phyloP scores from a whole-genome alignment of 345 rosid genomes.

The Syzygium grande region DNA sequence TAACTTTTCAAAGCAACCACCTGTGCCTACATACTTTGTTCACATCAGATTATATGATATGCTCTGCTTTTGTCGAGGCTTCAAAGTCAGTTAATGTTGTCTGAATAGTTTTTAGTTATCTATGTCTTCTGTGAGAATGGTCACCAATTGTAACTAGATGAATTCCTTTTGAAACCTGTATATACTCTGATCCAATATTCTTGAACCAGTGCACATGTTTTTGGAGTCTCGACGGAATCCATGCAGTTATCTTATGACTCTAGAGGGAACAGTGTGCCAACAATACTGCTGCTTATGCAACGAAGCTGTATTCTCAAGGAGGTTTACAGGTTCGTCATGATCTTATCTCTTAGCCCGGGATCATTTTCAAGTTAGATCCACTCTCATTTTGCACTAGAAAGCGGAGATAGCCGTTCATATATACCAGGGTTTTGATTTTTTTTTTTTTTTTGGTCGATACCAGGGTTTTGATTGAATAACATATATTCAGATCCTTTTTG shows the following conservation, averaged over 20 bases:
- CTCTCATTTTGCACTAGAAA: neutral
- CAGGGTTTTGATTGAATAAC: neutral
- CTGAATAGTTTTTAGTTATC: neutral
- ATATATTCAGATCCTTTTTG: neutral
- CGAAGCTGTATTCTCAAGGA: constrained; percentile 29
- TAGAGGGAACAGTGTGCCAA: constrained; percentile 43
- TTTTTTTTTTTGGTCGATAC: too few species aligned
- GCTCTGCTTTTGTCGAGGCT: neutral
- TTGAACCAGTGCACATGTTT: constrained; percentile 32
- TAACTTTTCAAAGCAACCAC: neutral
- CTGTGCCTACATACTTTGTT: neutral
- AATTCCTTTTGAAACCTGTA: neutral
- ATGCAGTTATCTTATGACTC: constrained; percentile 46
- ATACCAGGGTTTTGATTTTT: neutral
- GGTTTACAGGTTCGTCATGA: constrained; percentile 32
- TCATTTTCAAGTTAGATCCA: neutral
- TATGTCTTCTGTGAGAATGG: neutral
- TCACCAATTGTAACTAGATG: neutral
- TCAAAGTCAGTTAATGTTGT: neutral
- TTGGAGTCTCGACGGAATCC: constrained; percentile 46
- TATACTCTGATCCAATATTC: neutral
- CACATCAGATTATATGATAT: neutral
- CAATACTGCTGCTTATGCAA: constrained; percentile 42
- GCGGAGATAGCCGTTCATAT: neutral
- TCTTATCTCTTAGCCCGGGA: neutral